phyloP scores from a whole-genome alignment of 805 yeast species.

The Dipodascus albidus region DNA sequence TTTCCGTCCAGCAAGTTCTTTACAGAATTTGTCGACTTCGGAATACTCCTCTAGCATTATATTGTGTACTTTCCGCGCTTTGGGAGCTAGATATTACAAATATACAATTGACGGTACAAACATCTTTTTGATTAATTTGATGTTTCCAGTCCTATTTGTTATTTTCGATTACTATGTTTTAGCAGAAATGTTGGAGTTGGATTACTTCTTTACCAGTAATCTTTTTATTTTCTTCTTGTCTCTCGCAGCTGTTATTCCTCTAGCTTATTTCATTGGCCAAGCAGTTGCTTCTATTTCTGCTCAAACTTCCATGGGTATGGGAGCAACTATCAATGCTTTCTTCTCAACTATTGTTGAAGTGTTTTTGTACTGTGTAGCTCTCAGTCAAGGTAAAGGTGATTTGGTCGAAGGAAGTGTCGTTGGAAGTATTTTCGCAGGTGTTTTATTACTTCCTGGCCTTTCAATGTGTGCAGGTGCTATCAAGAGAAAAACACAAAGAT shows the following conservation, averaged over 20 bases:
- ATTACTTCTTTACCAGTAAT: constrained; percentile 44
- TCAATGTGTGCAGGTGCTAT: constrained; percentile 98
- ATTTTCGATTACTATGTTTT: constrained; percentile 65
- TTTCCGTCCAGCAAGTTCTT: constrained; percentile 39
- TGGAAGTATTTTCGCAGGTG: constrained; percentile 90
- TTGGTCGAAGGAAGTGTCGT: constrained; percentile 93
- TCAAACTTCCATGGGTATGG: constrained; percentile 97
- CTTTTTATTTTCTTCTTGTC: constrained; percentile 62
- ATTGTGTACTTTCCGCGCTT: constrained; percentile 83
- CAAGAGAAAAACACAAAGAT: constrained; percentile 83
- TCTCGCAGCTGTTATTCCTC: constrained; percentile 75
- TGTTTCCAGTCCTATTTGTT: constrained; percentile 72
- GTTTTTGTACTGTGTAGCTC: constrained; percentile 83
- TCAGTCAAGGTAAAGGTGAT: constrained; percentile 71
- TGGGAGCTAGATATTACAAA: constrained; percentile 89
- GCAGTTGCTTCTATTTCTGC: constrained; percentile 99
- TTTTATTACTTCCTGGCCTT: constrained; percentile 78
- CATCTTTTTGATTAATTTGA: constrained; percentile 77
- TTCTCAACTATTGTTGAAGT: constrained; percentile 94
- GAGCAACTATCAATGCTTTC: constrained; percentile 96
- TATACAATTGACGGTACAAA: constrained; percentile 95
- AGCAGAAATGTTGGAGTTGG: constrained; percentile 34
- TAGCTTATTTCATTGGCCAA: constrained; percentile 95
- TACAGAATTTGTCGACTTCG: constrained; percentile 18
- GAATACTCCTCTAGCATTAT: constrained; percentile 39